These are phyloP conservation scores for Aspergillus novofumigatus DNA, from an alignment of 2,329 filamentous ascomycete genomes.

Conservation along the genomic window DNA sequence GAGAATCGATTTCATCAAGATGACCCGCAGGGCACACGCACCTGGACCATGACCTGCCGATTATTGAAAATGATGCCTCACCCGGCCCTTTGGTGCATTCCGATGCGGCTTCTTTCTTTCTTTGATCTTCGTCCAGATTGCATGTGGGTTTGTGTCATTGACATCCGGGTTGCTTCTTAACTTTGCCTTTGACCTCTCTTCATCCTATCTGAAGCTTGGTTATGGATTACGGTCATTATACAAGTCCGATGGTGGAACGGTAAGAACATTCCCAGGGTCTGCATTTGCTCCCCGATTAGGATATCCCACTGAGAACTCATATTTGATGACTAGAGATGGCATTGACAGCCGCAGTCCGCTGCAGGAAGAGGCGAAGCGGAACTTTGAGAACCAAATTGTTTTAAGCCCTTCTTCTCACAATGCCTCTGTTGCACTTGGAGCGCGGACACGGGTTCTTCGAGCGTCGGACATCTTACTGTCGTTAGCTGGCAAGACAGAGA, in stretches of 20 bases:
- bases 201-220: not conserved
- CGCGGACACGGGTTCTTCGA: slow-evolving; percentile 16
- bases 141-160: slow-evolving; percentile 2
- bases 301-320: slow-evolving; percentile 1
- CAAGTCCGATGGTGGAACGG: slow-evolving; percentile 7
- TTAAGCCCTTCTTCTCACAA: slow-evolving; percentile 10
- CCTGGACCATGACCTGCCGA: slow-evolving; percentile 8
- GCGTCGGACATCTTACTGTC: slow-evolving; percentile 21
- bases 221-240: slow-evolving; percentile 10
- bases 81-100: slow-evolving; percentile 8
- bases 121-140: slow-evolving; percentile 3
- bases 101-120: slow-evolving; percentile 1
- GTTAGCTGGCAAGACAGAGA: slow-evolving; percentile 15
- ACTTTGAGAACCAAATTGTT: slow-evolving; percentile 18
- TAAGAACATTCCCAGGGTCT: slow-evolving; percentile 3
- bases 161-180: not conserved
- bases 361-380: slow-evolving; percentile 9
- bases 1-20: slow-evolving; percentile 9
- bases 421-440: slow-evolving; percentile 10
- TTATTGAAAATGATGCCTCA: slow-evolving; percentile 25
- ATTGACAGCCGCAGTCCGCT: slow-evolving; percentile 2
- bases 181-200: not conserved
- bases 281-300: not conserved
- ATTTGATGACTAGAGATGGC: slow-evolving; percentile 8
- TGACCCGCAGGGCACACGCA: slow-evolving; percentile 15